These are phyloP conservation scores for Plectosphaerella sp. DNA, from an alignment of 2,329 filamentous ascomycete genomes.

Conservation along the genomic window DNA sequence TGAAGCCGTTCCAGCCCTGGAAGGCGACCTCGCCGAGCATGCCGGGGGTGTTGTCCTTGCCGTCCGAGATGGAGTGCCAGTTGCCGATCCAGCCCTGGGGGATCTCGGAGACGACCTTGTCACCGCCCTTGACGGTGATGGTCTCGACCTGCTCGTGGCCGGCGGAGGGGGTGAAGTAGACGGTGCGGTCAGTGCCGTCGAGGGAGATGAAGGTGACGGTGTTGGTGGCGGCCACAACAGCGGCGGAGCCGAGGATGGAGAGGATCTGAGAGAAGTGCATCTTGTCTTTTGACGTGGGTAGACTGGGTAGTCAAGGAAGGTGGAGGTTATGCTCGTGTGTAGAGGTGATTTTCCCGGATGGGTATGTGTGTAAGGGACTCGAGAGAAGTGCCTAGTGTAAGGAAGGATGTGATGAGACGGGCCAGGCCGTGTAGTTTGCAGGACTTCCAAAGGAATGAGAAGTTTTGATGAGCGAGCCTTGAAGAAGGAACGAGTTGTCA, in stretches of 20 bases:
- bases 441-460: conserved; percentile 13
- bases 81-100: conserved; percentile 43
- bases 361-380: background rate
- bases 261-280: conserved; percentile 50
- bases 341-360: background rate
- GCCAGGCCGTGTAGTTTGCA: background rate
- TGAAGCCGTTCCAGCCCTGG: conserved; percentile 40
- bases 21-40: conserved; percentile 51
- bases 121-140: conserved; percentile 32
- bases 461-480: conserved; percentile 2
- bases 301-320: conserved; percentile 2
- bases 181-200: conserved; percentile 43
- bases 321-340: background rate
- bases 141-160: conserved; percentile 28
- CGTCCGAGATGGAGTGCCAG: conserved; percentile 45
- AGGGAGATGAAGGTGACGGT: conserved; percentile 55
- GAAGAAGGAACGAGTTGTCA: conserved; percentile 10
- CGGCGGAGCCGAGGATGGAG: conserved; percentile 33
- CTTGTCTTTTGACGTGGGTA: conserved; percentile 26
- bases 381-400: background rate
- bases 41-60: conserved; percentile 34
- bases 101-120: conserved; percentile 35
- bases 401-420: background rate
- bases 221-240: conserved; percentile 37
- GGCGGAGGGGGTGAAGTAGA: conserved; percentile 45